Base-by-base conservation (phyloP, 148 eudicot species). In the Fallopia convolvulus region DNA sequence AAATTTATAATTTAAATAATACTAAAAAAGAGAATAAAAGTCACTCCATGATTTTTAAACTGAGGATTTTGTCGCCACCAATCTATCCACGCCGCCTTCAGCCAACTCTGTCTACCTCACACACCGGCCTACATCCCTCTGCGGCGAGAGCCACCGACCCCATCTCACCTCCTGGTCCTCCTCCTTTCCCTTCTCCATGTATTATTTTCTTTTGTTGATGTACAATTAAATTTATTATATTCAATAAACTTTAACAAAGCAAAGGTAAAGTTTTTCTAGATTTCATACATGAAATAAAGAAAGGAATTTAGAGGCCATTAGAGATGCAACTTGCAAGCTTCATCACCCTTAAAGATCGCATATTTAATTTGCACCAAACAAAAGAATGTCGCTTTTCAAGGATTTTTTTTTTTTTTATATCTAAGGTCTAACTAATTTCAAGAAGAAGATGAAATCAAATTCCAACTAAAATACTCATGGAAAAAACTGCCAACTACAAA, bases 131-230 rank as follows among this genome's bases (percentile, higher is more conserved):
- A 63, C 70, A 26, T 26, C 33, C 36, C 33, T 63, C 40, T 30
- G 18, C 40, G 2, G 42, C 20, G 41, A 65, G 71, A 65, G 71
- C 72, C 72, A 66, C 72, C 72, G 44, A 66, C 72, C 72, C 65
- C 32, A 58, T 58, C 30, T 12, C 68, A 60, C 72, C 72, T 30
- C 70, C 70, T 65, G 18, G 18, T 30, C 72, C 72, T 30, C 70
- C 70, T 65, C 40, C 40, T 30, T 26, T 65, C 12, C 40, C 6
- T 39, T 39, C 44, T 3, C 39, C 21, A 17, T 68, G 70, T 15
- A 14, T 36, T 36, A 6, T 68, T 17, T 33, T 36, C 32, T 14
- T 11, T 36, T 36, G 44, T 13, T 66, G 15, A 30, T 65, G 13
- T 36, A 6, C 9, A 33, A 13, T 12, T 8, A 63, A 4, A 30